These are phyloP conservation scores for Microbotryum scabiosae DNA, from an alignment of 1,284 basidiomycete genomes.

Conservation along the genomic window DNA sequence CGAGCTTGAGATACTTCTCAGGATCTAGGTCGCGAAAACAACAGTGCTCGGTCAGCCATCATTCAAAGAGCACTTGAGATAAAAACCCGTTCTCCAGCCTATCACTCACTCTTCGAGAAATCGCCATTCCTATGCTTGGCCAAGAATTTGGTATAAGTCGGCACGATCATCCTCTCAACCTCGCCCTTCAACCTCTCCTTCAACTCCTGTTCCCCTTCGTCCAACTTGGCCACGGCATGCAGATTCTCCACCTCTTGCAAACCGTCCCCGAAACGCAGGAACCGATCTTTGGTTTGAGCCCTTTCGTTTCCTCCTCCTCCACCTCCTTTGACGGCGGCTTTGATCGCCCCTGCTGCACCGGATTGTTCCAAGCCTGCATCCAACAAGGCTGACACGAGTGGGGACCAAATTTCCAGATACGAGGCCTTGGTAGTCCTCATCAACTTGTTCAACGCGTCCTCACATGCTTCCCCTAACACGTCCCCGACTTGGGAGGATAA, in stretches of 20 bases:
- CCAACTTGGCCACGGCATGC: constrained; percentile 31
- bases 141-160: constrained; percentile 35
- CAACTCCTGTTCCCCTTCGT: constrained; percentile 33
- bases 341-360: constrained; percentile 32
- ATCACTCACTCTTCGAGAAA: constrained; percentile 28
- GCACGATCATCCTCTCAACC: constrained; percentile 36
- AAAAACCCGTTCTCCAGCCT: background rate
- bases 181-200: constrained; percentile 35
- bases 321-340: constrained; percentile 28
- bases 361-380: constrained; percentile 34
- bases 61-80: background rate
- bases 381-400: constrained; percentile 35
- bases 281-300: constrained; percentile 36
- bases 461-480: constrained; percentile 30
- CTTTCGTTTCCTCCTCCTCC: constrained; percentile 27
- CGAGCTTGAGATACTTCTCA: constrained; percentile 32
- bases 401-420: constrained; percentile 37
- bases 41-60: background rate
- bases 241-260: constrained; percentile 36
- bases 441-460: constrained; percentile 36
- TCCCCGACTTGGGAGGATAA: constrained; percentile 32
- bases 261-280: constrained; percentile 36
- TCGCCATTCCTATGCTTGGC: constrained; percentile 30
- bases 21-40: constrained; percentile 23
- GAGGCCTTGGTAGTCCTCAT: constrained; percentile 33